Conservation (phyloP, 139 green algal species). For the Eudorina sp. region DNA sequence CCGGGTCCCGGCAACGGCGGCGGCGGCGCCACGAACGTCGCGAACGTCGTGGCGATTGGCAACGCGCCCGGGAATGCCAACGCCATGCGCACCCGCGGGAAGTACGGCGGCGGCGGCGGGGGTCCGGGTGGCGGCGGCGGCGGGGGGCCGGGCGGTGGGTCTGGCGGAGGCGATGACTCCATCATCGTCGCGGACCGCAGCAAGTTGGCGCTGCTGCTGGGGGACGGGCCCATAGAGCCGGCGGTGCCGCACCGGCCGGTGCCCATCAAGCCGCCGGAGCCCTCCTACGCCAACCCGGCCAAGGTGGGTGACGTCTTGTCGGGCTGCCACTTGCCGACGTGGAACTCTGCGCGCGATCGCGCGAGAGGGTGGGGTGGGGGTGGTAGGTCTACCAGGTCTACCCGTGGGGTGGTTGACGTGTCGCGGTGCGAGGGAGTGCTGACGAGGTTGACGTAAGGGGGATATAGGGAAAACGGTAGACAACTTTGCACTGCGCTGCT, state of each 20-base stretch:
- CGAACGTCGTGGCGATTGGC: conserved; percentile 26
- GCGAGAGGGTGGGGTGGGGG: no score
- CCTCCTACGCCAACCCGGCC: conserved; percentile 25
- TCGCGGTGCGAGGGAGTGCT: no score
- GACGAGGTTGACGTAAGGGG: no score
- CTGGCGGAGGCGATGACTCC: neutral
- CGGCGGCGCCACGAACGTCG: neutral
- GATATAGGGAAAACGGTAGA: no score
- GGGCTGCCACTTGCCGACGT: neutral
- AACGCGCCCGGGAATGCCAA: neutral
- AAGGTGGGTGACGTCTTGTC: conserved; percentile 9
- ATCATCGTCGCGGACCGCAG: conserved; percentile 34
- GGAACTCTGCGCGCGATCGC: no score
- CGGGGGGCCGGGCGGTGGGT: neutral
- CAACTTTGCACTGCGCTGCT: no score
- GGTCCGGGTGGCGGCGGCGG: neutral
- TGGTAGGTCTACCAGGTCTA: no score
- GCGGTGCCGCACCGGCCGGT: conserved; percentile 26
- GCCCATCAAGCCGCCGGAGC: conserved; percentile 12
- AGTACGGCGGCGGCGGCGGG: neutral
- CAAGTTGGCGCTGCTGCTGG: conserved; percentile 48
- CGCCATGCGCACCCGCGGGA: neutral
- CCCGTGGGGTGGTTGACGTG: no score
- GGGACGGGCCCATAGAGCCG: conserved; percentile 15
- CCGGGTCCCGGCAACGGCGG: neutral